Evolutionary conservation across 106 monocot genomes (phyloP).

Genomic region (Acorus calamus): DNA sequence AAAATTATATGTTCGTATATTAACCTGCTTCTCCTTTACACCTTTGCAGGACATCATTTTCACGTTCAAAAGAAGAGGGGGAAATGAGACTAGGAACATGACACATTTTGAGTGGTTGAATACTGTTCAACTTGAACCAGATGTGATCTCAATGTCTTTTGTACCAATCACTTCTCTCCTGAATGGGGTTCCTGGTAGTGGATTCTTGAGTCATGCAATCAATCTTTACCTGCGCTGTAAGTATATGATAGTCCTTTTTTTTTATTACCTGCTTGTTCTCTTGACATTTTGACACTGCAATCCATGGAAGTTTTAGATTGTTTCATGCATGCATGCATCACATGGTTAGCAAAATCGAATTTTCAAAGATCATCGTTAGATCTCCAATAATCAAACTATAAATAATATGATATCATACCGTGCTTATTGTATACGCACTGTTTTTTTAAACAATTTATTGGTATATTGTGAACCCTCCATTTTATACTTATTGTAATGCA

Average conservation of each 20-base stretch:
- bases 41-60: conserved; percentile 49
- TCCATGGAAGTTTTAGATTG: no score
- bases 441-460: no score
- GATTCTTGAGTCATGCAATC: conserved; percentile 86
- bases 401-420: no score
- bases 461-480: no score
- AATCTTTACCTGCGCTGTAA: conserved; percentile 87
- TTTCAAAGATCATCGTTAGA: no score
- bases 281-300: no score
- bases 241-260: conserved; percentile 9
- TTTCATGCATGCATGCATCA: no score
- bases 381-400: no score
- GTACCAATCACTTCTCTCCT: conserved; percentile 82
- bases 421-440: no score
- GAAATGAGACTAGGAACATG: conserved; percentile 43
- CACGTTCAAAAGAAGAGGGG: conserved; percentile 77
- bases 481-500: no score
- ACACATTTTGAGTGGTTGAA: conserved; percentile 66
- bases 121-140: conserved; percentile 65
- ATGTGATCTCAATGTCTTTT: conserved; percentile 86
- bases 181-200: conserved; percentile 84
- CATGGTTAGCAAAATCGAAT: no score
- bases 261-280: background rate
- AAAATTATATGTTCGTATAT: no score
- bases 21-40: background rate